A percentile compares a stretch with the other conserved stretches of the same genome.
These are phyloP conservation scores for Coemansia sp. DNA, from an alignment of 192 early-diverging fungal genomes.

Conservation along the genomic window DNA sequence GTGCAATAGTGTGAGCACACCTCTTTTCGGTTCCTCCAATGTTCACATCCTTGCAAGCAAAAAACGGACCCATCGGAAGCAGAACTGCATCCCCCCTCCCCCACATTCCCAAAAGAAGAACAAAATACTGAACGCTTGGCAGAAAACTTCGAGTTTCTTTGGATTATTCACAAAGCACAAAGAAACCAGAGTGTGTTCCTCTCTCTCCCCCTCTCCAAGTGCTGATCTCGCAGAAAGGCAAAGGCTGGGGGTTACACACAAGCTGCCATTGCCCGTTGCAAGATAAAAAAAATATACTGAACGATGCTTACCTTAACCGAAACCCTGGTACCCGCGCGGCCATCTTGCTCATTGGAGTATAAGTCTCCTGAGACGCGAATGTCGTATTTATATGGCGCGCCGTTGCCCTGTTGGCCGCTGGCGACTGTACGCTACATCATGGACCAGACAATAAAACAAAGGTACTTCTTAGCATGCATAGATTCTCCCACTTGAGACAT, in stretches of 20 bases:
- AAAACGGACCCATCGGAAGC: not conserved
- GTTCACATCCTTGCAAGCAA: too few relatives aligned
- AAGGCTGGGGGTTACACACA: not conserved
- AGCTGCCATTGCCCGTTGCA: not conserved
- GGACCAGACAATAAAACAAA: not conserved
- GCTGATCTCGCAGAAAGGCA: not conserved
- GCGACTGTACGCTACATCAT: slow-evolving; percentile 27
- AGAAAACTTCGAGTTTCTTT: not conserved
- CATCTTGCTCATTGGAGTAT: slow-evolving; percentile 31
- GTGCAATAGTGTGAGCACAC: too few relatives aligned
- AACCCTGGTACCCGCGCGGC: slow-evolving; percentile 46
- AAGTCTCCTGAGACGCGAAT: slow-evolving; percentile 55
- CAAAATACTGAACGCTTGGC: not conserved
- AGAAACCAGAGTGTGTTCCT: not conserved
- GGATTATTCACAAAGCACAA: slow-evolving; percentile 32
- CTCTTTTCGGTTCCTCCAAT: too few relatives aligned
- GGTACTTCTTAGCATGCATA: too few relatives aligned
- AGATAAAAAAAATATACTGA: not conserved
- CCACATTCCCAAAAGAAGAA: not conserved
- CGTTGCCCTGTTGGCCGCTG: slow-evolving; percentile 12
- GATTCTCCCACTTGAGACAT: too few relatives aligned
- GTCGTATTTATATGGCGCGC: slow-evolving; percentile 53
- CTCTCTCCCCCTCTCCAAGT: too few relatives aligned
- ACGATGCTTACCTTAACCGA: slow-evolving; percentile 50
- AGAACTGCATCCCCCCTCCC: not conserved